Evolutionary conservation across 139 green algal genomes (phyloP).

Genomic region (Diplosphaera chodatii): DNA sequence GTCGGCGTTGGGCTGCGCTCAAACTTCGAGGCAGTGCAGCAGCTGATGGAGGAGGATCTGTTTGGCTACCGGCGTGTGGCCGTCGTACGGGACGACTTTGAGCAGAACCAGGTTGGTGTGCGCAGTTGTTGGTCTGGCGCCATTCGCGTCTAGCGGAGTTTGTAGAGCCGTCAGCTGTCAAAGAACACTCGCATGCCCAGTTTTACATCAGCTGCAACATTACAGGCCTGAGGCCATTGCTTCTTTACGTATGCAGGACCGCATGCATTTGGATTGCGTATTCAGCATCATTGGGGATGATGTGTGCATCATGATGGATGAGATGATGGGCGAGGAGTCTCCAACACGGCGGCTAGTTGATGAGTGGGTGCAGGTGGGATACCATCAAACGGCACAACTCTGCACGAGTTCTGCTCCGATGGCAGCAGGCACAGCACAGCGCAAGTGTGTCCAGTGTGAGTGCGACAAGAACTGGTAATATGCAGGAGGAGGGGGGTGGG

Average conservation of each 20-base stretch:
- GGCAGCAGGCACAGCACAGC: no score
- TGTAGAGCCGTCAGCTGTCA: no score
- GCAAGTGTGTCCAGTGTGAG: no score
- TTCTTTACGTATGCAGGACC: constrained; percentile 58
- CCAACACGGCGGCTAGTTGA: constrained; percentile 73
- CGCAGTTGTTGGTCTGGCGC: no score
- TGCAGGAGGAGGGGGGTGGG: constrained; percentile 7
- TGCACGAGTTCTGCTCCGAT: no score
- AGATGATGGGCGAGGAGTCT: constrained; percentile 69
- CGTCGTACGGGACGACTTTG: constrained; percentile 86
- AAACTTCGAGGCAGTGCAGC: constrained; percentile 74
- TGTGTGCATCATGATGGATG: constrained; percentile 85
- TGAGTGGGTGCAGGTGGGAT: constrained; percentile 23
- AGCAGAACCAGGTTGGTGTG: constrained; percentile 69
- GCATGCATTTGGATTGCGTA: constrained; percentile 97
- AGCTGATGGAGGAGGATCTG: constrained; percentile 88
- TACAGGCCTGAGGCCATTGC: no score
- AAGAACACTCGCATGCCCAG: no score
- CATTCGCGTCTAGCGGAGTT: no score
- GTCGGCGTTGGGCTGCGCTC: constrained; percentile 85
- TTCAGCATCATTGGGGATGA: constrained; percentile 79
- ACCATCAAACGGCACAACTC: no score
- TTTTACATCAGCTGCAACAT: no score
- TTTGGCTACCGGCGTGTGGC: constrained; percentile 76
- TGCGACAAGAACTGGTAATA: no score